Conservation (phyloP, 2,329 filamentous ascomycete genomes). For the Ilyonectria mors-panacis region DNA sequence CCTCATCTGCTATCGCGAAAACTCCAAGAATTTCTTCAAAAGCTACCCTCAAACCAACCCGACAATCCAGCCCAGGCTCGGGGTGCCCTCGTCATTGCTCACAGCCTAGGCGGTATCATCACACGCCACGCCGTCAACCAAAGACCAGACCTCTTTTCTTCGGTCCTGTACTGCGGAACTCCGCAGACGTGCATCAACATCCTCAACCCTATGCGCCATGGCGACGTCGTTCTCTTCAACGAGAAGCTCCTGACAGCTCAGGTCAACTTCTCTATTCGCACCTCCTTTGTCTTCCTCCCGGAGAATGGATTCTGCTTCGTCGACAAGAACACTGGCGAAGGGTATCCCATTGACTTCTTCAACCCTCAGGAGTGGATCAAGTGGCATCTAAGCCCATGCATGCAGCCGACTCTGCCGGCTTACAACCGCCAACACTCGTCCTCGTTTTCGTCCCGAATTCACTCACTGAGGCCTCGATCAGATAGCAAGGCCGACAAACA, state of each 20-base stretch:
- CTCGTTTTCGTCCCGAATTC: conserved; percentile 65
- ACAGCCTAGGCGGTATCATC: conserved; percentile 90
- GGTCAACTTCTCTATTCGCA: conserved; percentile 93
- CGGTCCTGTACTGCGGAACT: conserved; percentile 87
- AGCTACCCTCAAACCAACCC: conserved; percentile 80
- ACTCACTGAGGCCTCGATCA: conserved; percentile 60
- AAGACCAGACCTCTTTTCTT: conserved; percentile 86
- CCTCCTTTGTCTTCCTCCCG: conserved; percentile 87
- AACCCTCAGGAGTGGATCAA: conserved; percentile 84
- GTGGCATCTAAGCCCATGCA: conserved; percentile 83
- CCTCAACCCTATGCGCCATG: conserved; percentile 88
- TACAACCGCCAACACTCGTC: conserved; percentile 57
- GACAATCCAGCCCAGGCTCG: conserved; percentile 65
- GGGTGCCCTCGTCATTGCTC: conserved; percentile 87
- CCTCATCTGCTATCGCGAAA: conserved; percentile 81
- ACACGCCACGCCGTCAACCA: conserved; percentile 90
- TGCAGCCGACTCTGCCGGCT: conserved; percentile 76
- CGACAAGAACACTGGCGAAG: conserved; percentile 83
- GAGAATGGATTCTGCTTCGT: conserved; percentile 91
- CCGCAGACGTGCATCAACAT: conserved; percentile 93
- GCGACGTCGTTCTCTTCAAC: conserved; percentile 92
- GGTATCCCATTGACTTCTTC: conserved; percentile 89
- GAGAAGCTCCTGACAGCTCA: conserved; percentile 92
- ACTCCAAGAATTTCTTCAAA: conserved; percentile 81
- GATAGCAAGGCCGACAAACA: conserved; percentile 59